phyloP scores from a whole-genome alignment of 2,329 filamentous ascomycete genomes.

The Pseudopyrenochaeta lycopersici region DNA sequence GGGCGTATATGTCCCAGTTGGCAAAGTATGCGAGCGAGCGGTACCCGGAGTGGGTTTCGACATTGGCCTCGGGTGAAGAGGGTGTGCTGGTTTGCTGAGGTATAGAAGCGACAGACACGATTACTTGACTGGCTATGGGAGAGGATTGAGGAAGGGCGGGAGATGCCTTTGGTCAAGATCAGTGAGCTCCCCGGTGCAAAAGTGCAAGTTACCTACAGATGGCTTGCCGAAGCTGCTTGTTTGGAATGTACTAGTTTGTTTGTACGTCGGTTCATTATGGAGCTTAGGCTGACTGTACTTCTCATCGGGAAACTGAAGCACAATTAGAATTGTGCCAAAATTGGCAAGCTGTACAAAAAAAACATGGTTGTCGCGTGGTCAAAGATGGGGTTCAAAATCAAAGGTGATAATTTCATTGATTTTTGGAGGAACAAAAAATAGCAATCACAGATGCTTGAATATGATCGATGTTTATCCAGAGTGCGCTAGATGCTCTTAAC shows the following conservation, averaged over 20 bases:
- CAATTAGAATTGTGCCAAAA: not conserved
- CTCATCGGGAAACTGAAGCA: not conserved
- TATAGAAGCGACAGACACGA: not conserved
- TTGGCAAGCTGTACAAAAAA: not conserved
- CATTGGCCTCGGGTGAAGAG: not conserved
- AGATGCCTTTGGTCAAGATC: not conserved
- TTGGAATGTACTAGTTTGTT: not conserved
- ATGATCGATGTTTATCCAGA: not conserved
- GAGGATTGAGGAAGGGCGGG: not conserved
- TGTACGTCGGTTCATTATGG: not conserved
- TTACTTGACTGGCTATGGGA: not conserved
- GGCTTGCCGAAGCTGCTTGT: not conserved
- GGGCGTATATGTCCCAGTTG: constrained; percentile 86
- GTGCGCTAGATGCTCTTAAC: not conserved
- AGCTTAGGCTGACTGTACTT: not conserved
- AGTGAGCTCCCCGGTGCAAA: not conserved
- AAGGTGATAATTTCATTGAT: not conserved
- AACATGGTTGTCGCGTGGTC: too few species aligned
- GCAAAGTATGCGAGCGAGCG: constrained; percentile 71
- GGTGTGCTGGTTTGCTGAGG: not conserved
- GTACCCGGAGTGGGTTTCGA: constrained; percentile 17
- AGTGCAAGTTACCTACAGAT: not conserved
- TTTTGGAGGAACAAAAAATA: not conserved
- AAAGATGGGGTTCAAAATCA: not conserved
- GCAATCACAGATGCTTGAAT: not conserved